Evolutionary conservation across 257 asterid genomes (phyloP).

Genomic region (Eustoma russellianum): DNA sequence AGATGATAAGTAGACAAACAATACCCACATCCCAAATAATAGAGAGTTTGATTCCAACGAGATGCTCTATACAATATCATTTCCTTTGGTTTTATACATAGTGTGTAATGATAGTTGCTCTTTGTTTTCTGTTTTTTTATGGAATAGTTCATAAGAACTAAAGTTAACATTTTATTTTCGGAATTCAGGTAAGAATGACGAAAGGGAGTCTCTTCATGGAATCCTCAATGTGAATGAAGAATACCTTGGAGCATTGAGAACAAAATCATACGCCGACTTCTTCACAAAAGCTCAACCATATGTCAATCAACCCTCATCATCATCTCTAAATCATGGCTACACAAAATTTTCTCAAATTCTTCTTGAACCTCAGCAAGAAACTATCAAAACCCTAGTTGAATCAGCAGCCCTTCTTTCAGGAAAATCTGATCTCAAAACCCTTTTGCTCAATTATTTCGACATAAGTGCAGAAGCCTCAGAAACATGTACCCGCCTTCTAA

Average conservation of each 20-base stretch:
- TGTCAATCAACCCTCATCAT: conserved; percentile 22
- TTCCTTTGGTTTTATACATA: too few species aligned
- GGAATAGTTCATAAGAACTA: too few species aligned
- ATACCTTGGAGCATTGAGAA: conserved; percentile 52
- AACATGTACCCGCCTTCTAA: conserved; percentile 51
- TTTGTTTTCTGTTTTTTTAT: too few species aligned
- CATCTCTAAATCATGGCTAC: conserved; percentile 8
- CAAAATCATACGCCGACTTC: conserved; percentile 63
- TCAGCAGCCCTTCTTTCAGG: conserved; percentile 15
- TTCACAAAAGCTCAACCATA: conserved; percentile 45
- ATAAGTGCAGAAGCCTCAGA: conserved; percentile 64
- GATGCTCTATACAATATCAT: too few species aligned
- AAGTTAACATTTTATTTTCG: too few species aligned
- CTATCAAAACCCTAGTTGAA: conserved; percentile 39
- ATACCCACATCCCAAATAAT: too few species aligned
- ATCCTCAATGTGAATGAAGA: conserved; percentile 49
- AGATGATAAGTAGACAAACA: too few species aligned
- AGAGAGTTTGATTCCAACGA: too few species aligned
- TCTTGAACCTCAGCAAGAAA: conserved; percentile 59
- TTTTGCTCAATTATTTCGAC: conserved; percentile 43
- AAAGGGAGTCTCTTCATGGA: conserved; percentile 10
- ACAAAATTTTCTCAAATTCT: conserved; percentile 28
- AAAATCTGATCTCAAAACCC: conserved; percentile 43
- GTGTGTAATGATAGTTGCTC: too few species aligned
- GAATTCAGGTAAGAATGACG: conserved; percentile 34